Evolutionary conservation across 306 rosid species (phyloP), one percentile per base, ranked within the genome.

Genomic region (Morella rubra): DNA sequence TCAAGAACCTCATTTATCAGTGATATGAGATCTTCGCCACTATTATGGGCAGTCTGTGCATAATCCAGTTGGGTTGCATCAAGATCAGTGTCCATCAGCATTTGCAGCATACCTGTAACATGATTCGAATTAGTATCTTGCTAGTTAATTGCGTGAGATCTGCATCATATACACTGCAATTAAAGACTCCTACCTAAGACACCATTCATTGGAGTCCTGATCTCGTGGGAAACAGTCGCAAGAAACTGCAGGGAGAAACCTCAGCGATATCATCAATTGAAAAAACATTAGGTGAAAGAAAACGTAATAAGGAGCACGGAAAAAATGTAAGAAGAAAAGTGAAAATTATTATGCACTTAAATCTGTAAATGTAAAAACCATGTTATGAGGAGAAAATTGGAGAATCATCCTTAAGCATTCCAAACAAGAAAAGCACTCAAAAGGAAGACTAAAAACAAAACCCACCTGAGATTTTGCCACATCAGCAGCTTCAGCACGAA

Each of bases 181-280:
- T 79, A 9, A 53, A 19, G 75, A 76, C 20, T 53, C 81, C 24
- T 9, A 93, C 98, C 98, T 92, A 95, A 89, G 79, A 92, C 97
- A 73, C 98, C 97, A 78, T 89, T 95, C 98, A 92, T 92, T 77
- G 97, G 98, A 83, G 98, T 95, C 87, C 98, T 86, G 85, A 95
- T 95, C 93, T 95, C 97, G 10, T 95, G 98, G 74, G 98, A 95
- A 82, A 95, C 98, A 20, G 97, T 95, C 7, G 97, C 98, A 83
- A 95, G 92, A 87, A 95, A 92, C 97, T 93, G 75, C 88, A 89
- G 69, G 78, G 61, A 62, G 70, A 62, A 79, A 52, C 71, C 76
- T 65, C 45, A 79, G 69, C 67, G 64, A 32, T 72, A 24, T 3
- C 8, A 74, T 74, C 67, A 77, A 54, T 76, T 45, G 41, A 50